Base-by-base conservation (phyloP, 1,139 yeast species). In the Zygosaccharomyces sapae region DNA sequence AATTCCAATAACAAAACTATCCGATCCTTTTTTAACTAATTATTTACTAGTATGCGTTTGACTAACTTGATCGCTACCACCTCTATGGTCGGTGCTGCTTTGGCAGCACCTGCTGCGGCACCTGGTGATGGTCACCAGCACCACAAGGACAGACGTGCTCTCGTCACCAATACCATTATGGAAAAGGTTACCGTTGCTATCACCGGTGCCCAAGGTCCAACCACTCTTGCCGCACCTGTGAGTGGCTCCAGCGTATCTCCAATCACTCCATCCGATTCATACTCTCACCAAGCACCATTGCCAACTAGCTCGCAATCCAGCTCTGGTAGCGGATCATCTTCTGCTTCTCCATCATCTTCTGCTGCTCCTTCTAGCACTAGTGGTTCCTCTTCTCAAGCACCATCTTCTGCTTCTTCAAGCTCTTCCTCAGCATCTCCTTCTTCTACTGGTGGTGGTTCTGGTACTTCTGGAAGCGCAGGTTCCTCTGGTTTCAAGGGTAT, bases 401-500 rank as follows among this genome's bases (percentile, higher is more conserved):
- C 66, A 31, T 45, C 64, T 33, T 41, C 68, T 16, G 35, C 68
- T 22, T 43, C 58, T 39, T 58, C 66, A 41, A 25, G 62, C 66
- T 45, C 56, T 66, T 41, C 69, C 31, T 52, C 68, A 35, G 41
- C 68, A 16, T 47, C 68, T 37, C 29, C 71, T 29, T 30, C 65
- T 24, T 44, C 68, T 38, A 43, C 62, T 12, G 52, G 67, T 34
- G 46, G 65, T n/a, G 44, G 67, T 24, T 43, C 67, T 29, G 44
- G 56, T 33, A 52, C 58, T 31, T 48, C 61, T 47, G 47, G 62
- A 37, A 54, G 62, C 46, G 54, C 65, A 51, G 63, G 70, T 41
- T 63, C 72, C 44, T 65, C 70, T 27, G 65, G 70, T 47, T 72
- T 79, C 50, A 72, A 72, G 63, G 95, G 95, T 77, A 73, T 87